Base-by-base conservation (phyloP, 1,284 basidiomycete species). In the Lignosus rhinocerotis region DNA sequence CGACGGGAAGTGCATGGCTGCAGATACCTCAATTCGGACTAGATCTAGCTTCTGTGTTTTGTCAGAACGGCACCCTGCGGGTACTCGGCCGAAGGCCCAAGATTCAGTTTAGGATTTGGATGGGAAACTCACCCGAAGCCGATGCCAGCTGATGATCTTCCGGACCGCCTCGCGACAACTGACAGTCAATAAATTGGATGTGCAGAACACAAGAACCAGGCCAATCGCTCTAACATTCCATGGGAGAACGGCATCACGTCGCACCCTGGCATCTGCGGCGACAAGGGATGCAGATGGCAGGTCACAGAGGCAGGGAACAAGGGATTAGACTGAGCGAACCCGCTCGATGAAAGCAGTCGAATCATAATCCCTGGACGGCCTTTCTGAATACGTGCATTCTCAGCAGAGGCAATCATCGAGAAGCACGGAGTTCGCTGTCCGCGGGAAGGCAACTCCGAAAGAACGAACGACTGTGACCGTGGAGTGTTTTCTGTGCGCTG, bases 51-150 rank as follows among this genome's bases (percentile, higher is more conserved):
- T 59, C 55, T 55, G 58, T 49, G 48, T 36, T 51, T 47, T 46
- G 56, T 49, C 57, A 61, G 54, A 42, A 45, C 56, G 54, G 59
- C 51, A 56, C 46, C 38, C 55, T 57, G 59, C 59, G 56, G 58
- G 33, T 41, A 51, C 39, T 49, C 58, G 60, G 55, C 60, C 58
- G 54, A 60, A 55, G 39, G 54, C 52, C 44, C 30, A 58, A 64
- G 60, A 60, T 60, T 62, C 48, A 48, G 60, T 64, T 64, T 60
- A 60, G 59, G 55, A 61, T 58, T 60, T 51, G 55, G 58, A 62
- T 60, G 56, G 56, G 62, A 59, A 58, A 51, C 63, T 60, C 58
- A 62, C 63, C 58, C 55, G 58, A 49, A 52, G 42, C 25, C 58
- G 53, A 55, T 57, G 44, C 54, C 62, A 61, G 59, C 25, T 64